Conservation (phyloP, 345 rosid species). For the Xanthoceras sorbifolium region DNA sequence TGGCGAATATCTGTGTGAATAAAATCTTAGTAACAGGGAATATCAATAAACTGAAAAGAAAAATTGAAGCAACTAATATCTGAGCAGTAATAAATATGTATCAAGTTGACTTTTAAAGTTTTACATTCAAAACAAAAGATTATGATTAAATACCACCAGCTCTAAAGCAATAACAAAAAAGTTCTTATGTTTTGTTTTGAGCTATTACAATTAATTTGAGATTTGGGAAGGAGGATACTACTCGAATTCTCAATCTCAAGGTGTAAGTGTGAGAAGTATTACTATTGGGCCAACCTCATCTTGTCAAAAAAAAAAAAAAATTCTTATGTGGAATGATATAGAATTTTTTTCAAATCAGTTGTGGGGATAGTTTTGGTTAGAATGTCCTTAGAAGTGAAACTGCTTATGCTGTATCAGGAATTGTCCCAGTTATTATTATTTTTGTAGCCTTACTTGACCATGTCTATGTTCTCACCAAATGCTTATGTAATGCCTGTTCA, state of each 20-base stretch:
- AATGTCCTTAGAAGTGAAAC: not conserved
- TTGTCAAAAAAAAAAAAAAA: not conserved
- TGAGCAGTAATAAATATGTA: not conserved
- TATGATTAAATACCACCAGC: not conserved
- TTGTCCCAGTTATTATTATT: not conserved
- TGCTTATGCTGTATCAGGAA: not conserved
- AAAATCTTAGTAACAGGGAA: not conserved
- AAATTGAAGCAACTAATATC: not conserved
- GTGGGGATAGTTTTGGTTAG: not conserved
- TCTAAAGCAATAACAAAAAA: not conserved
- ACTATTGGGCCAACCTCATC: too few relatives aligned
- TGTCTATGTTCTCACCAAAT: not conserved
- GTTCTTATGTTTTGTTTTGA: too few relatives aligned
- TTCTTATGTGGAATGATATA: not conserved
- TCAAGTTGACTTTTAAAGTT: not conserved
- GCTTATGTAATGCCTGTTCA: constrained; percentile 14
- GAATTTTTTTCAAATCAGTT: too few relatives aligned
- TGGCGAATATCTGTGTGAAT: not conserved
- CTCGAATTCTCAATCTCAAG: too few relatives aligned
- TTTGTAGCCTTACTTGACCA: not conserved
- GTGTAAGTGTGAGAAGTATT: too few relatives aligned
- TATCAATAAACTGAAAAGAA: not conserved
- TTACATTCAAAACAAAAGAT: not conserved
- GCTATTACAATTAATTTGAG: too few relatives aligned
- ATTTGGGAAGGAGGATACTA: too few relatives aligned